phyloP scores from a whole-genome alignment of 352 stramenopile genomes.

The Blastocystis sp. region DNA sequence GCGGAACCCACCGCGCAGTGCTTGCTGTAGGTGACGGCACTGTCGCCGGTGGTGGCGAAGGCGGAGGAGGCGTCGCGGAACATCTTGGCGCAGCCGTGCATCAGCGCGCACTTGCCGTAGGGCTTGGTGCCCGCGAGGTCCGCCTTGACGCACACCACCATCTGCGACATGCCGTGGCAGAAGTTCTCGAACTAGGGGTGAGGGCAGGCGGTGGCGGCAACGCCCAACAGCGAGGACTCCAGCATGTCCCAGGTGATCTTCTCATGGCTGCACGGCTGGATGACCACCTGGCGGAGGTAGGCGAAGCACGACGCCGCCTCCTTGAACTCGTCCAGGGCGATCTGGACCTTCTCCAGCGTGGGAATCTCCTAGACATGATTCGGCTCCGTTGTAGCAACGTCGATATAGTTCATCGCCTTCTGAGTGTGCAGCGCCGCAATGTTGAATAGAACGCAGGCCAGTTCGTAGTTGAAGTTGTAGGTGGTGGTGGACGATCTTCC shows the following conservation, averaged over 20 bases:
- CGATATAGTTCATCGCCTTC: not conserved
- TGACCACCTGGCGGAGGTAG: slow-evolving; percentile 9
- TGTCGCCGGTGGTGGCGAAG: not conserved
- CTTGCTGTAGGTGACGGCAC: not conserved
- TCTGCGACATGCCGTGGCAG: not conserved
- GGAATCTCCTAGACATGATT: not conserved
- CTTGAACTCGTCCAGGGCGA: slow-evolving; percentile 19
- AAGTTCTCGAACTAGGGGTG: slow-evolving; percentile 28
- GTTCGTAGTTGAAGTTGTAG: slow-evolving; percentile 41
- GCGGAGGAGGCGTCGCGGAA: not conserved
- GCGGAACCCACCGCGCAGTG: not conserved
- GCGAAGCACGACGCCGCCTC: slow-evolving; percentile 6
- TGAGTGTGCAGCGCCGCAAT: slow-evolving; percentile 11
- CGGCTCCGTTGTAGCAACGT: not conserved
- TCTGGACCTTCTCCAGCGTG: slow-evolving; percentile 6
- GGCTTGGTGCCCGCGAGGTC: slow-evolving; percentile 24
- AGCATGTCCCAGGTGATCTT: slow-evolving; percentile 41
- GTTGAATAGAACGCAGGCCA: slow-evolving; percentile 18
- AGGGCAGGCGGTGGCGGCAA: not conserved
- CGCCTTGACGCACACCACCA: slow-evolving; percentile 12
- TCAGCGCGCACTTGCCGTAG: not conserved
- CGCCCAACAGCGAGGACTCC: slow-evolving; percentile 2
- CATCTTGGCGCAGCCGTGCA: slow-evolving; percentile 37
- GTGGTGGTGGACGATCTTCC: slow-evolving; percentile 6
- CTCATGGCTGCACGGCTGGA: not conserved